These are phyloP conservation scores for Uronychia setigera DNA, from an alignment of 73 alveolate genomes.

Conservation along the genomic window DNA sequence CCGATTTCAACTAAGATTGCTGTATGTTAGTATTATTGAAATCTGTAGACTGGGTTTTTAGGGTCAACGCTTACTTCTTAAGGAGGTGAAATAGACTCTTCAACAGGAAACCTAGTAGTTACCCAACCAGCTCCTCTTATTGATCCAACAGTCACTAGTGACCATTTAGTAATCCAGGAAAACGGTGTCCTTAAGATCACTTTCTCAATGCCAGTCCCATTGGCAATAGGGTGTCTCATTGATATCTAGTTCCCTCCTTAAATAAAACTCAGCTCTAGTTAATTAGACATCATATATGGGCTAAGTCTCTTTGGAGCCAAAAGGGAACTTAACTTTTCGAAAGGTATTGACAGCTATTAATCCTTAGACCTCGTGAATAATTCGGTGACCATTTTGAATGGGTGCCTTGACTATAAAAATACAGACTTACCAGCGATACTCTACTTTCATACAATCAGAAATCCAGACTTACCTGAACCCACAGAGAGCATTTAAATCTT, in stretches of 20 bases:
- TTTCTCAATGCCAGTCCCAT: constrained; percentile 63
- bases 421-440: constrained; percentile 22
- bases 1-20: constrained; percentile 40
- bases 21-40: neutral
- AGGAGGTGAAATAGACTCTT: constrained; percentile 49
- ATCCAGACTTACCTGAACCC: constrained; percentile 35
- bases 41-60: constrained; percentile 36
- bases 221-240: constrained; percentile 42
- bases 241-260: constrained; percentile 46
- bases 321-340: constrained; percentile 1
- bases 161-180: constrained; percentile 35
- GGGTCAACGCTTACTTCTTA: constrained; percentile 17
- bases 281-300: constrained; percentile 14
- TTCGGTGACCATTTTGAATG: constrained; percentile 32
- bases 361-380: constrained; percentile 9
- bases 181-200: constrained; percentile 17
- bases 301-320: constrained; percentile 52
- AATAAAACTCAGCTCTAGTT: constrained; percentile 19
- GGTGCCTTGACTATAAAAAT: constrained; percentile 36
- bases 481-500: constrained; percentile 36
- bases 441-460: constrained; percentile 19
- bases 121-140: constrained; percentile 19
- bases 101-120: constrained; percentile 24
- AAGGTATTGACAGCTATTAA: neutral
- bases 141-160: constrained; percentile 10